Base-by-base conservation (phyloP, 805 yeast genomes). In the Suhomyces sp. region DNA sequence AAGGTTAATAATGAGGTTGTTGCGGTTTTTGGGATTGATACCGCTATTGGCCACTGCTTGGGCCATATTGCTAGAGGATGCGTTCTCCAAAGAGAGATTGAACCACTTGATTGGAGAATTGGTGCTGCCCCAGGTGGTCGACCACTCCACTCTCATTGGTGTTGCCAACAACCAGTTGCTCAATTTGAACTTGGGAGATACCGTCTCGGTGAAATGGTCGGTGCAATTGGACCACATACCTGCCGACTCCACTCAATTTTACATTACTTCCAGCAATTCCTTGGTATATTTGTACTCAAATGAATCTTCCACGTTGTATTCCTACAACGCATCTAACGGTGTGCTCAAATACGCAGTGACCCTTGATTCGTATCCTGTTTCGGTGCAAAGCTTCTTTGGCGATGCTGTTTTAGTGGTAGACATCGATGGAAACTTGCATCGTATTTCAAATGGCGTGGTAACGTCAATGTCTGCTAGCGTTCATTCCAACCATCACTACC, bases 51-150 rank as follows among this genome's bases (percentile, higher is more conserved):
- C 42, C 17, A 17, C 54, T 46, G 48, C 46, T 6, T 47, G 50
- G 38, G 65, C 63, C 6, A 66, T 68, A 4, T 74, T 67, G 57
- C 67, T 74, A 24, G 86, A 83, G 50, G 85, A 83, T 54, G 84
- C 85, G 0, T 81, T 78, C 61, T 66, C 66, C 15, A 70, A 71
- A 33, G 89, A 85, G 58, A 84, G 86, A 86, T 77, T 81, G 46
- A 63, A 74, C 7, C 71, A 70, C 26, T 36, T 47, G 29, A 48
- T 53, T 40, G 50, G 44, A n/a, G 53, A 50, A n/a, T 41, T 57
- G 41, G 44, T 23, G 13, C 33, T 24, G 23, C 35, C 50, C 15
- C 44, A 49, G n/a, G 48, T 52, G 27, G 19, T 52, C 12, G 49
- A 52, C 74, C 54, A 57, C 63, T 9, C 60, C 54, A 26, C 51